phyloP scores from a whole-genome alignment of 352 stramenopile species.

The Phytophthora meadii region DNA sequence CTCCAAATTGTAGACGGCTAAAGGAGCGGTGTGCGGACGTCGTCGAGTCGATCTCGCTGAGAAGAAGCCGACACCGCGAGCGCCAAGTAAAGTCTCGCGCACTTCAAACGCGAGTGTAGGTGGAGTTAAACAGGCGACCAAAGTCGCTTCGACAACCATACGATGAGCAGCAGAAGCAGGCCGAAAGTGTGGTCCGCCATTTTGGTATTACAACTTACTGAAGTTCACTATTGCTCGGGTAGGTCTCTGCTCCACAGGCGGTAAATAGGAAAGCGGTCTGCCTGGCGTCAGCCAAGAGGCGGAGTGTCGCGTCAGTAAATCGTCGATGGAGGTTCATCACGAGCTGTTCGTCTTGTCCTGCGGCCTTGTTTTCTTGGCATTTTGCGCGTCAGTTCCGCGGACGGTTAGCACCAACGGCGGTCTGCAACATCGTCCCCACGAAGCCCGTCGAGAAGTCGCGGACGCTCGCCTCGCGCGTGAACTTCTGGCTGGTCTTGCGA shows the following conservation, averaged over 20 bases:
- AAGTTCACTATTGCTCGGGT: constrained; percentile 19
- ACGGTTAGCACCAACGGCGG: constrained; percentile 26
- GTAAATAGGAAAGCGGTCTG: constrained; percentile 26
- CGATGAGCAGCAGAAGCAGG: constrained; percentile 27
- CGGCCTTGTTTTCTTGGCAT: neutral
- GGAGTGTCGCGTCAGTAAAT: constrained; percentile 30
- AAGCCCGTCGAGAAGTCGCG: constrained; percentile 58
- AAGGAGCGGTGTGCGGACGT: constrained; percentile 9
- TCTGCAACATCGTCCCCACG: constrained; percentile 50
- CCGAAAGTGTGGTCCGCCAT: constrained; percentile 17
- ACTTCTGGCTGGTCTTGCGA: constrained; percentile 43
- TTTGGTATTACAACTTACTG: constrained; percentile 8
- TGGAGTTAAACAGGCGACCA: constrained; percentile 24
- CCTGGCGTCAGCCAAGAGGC: constrained; percentile 28
- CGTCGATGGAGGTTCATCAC: constrained; percentile 1
- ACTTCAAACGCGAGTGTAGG: constrained; percentile 19
- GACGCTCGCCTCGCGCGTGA: constrained; percentile 37
- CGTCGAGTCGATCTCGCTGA: constrained; percentile 15
- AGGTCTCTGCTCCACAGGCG: constrained; percentile 22
- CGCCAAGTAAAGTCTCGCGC: constrained; percentile 16
- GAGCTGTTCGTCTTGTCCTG: constrained; percentile 5
- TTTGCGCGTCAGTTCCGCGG: constrained; percentile 5
- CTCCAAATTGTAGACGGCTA: neutral
- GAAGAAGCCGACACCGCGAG: constrained; percentile 11
- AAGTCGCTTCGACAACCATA: constrained; percentile 25